A percentile compares a stretch with the other conserved stretches of the same genome.
These are phyloP conservation scores for Pichia sp. DNA, from an alignment of 1,139 yeast species.

Conservation along the genomic window DNA sequence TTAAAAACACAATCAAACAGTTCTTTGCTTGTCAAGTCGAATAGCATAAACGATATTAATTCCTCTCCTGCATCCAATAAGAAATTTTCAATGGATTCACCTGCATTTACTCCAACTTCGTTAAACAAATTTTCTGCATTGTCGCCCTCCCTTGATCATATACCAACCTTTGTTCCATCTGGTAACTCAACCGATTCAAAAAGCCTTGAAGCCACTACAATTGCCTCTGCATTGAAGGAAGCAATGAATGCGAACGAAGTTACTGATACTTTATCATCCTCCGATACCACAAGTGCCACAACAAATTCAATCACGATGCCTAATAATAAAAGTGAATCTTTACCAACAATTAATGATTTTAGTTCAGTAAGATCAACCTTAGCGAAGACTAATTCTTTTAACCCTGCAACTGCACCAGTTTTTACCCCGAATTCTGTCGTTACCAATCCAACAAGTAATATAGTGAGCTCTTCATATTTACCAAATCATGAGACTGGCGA, in stretches of 20 bases:
- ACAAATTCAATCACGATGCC: too few species aligned
- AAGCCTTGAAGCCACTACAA: background rate
- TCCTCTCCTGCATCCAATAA: slow-evolving; percentile 27
- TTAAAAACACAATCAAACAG: slow-evolving; percentile 2
- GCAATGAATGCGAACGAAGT: background rate
- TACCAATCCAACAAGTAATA: slow-evolving; percentile 2
- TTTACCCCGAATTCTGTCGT: slow-evolving; percentile 29
- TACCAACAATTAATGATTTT: slow-evolving; percentile 7
- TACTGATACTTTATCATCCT: too few species aligned
- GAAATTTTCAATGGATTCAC: slow-evolving; percentile 57
- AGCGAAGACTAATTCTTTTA: slow-evolving; percentile 16
- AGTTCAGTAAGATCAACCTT: slow-evolving; percentile 9
- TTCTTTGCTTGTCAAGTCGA: background rate
- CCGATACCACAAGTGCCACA: too few species aligned
- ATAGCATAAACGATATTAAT: background rate
- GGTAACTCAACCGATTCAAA: background rate
- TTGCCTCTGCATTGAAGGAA: slow-evolving; percentile 2
- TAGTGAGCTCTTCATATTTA: too few species aligned
- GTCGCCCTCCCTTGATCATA: slow-evolving; percentile 51
- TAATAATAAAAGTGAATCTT: background rate
- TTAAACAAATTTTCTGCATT: slow-evolving; percentile 39
- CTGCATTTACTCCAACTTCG: slow-evolving; percentile 50
- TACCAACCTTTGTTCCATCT: slow-evolving; percentile 52
- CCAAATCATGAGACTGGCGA: slow-evolving; percentile 16
- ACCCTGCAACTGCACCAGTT: slow-evolving; percentile 27